Evolutionary conservation across 768 basidiomycete species (phyloP), one percentile per base, ranked within the genome.

Genomic region (Lentinula sp.): DNA sequence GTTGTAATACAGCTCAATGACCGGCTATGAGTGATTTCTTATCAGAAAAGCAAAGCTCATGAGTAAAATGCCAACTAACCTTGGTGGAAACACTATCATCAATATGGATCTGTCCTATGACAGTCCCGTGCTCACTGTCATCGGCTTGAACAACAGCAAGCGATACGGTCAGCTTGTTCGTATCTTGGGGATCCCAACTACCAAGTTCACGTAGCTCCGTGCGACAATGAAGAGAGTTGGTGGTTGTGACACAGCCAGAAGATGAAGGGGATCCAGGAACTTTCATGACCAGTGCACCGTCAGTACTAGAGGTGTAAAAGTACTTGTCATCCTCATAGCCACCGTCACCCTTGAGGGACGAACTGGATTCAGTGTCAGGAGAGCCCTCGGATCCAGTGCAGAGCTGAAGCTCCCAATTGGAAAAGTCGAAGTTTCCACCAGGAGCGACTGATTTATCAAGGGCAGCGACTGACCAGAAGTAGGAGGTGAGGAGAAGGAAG

Each of bases 41-140:
- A 28, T 28, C 28, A 28, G 28, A 28, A 28, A 28, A 28, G 28
- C 28, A 28, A 28, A 28, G 2, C 28, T 28, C 28, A 28, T 2
- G 2, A 28, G 1, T 3, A 28, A 3, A 28, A 28, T 28, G 28
- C 4, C 23, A 4, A 18, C 46, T 1, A 48, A 48, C 46, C 46
- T 61, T 54, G 50, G 33, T 53, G 9, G 60, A 61, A 32, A 61
- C 60, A 1, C 20, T 23, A 23, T 53, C 51, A 32, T 53, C 60
- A 37, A 61, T 61, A 36, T 61, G 60, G 6, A 61, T 53, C 45
- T 61, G 60, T 5, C 60, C 60, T 16, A 61, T 61, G 33, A 61
- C 60, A 5, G 60, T 61, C 7, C 60, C 60, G n/a, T 54, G 50
- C 8, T 23, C 23, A 28, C 51, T 53, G n/a, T 61, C 42, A 33